Evolutionary conservation across 2,329 filamentous ascomycete genomes (phyloP).

Genomic region (Grosmannia penicillata): DNA sequence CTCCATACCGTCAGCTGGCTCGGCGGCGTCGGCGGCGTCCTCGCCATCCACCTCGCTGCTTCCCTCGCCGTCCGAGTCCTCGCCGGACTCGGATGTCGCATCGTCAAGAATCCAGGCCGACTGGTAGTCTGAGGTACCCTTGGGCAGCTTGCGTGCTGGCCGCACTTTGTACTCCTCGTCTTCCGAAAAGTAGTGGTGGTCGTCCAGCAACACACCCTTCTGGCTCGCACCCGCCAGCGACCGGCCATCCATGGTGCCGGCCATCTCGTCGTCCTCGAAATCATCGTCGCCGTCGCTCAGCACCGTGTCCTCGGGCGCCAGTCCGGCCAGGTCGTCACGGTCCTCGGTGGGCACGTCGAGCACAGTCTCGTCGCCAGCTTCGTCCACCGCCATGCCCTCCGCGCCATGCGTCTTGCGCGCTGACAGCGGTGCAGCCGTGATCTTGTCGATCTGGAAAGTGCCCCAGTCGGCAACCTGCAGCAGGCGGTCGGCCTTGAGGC

Average conservation of each 20-base stretch:
- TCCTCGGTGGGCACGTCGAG: conserved; percentile 64
- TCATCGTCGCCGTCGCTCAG: conserved; percentile 47
- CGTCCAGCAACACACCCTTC: conserved; percentile 85
- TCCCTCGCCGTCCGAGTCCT: conserved; percentile 60
- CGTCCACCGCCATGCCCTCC: conserved; percentile 47
- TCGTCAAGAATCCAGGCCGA: conserved; percentile 77
- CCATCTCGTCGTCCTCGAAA: conserved; percentile 39
- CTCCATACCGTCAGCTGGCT: conserved; percentile 57
- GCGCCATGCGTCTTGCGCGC: conserved; percentile 39
- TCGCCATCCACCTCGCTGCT: conserved; percentile 41
- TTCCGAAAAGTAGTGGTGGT: conserved; percentile 96
- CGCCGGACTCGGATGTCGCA: conserved; percentile 68
- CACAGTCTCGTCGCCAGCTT: conserved; percentile 27
- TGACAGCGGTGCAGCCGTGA: conserved; percentile 59
- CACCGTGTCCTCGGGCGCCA: conserved; percentile 73
- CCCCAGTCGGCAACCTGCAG: conserved; percentile 91
- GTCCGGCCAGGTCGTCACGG: conserved; percentile 65
- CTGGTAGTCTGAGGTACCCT: conserved; percentile 88
- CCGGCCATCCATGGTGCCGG: conserved; percentile 23
- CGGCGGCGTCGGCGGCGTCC: conserved; percentile 47
- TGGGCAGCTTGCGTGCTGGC: conserved; percentile 62
- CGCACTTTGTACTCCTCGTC: conserved; percentile 51
- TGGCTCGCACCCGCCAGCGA: conserved; percentile 28
- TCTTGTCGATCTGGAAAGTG: conserved; percentile 81
- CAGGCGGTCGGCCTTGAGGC: conserved; percentile 77